Conservation (phyloP, 2,329 filamentous ascomycete genomes). For the Fusarium temperatum region DNA sequence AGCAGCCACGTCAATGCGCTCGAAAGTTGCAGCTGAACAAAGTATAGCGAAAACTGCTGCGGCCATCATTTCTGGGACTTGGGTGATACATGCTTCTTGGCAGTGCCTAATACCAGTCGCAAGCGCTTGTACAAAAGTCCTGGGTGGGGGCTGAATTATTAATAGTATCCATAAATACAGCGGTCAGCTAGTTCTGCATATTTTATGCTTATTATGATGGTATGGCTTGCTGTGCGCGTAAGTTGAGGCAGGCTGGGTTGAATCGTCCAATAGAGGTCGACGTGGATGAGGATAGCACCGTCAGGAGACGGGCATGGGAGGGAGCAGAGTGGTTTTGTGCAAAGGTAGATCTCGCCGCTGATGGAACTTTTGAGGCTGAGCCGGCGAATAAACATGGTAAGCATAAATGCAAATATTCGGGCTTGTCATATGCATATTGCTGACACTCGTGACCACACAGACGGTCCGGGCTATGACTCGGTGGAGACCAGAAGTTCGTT, state of each 20-base stretch:
- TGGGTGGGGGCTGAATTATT: neutral
- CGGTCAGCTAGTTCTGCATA: neutral
- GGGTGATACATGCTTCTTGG: neutral
- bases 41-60: neutral
- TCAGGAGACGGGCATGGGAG: neutral
- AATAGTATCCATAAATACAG: neutral
- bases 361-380: neutral
- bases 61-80: neutral
- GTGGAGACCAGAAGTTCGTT: neutral
- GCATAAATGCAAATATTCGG: neutral
- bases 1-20: neutral
- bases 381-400: neutral
- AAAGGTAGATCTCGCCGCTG: neutral
- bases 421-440: neutral
- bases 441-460: neutral
- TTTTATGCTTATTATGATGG: neutral
- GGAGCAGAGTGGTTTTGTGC: neutral
- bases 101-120: neutral
- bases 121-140: neutral
- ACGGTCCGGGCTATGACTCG: neutral
- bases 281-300: neutral
- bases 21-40: neutral
- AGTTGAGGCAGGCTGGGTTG: neutral
- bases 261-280: neutral
- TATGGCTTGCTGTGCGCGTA: neutral